Base-by-base conservation (phyloP, 164 flowering plant species). In the Protea cynaroides region DNA sequence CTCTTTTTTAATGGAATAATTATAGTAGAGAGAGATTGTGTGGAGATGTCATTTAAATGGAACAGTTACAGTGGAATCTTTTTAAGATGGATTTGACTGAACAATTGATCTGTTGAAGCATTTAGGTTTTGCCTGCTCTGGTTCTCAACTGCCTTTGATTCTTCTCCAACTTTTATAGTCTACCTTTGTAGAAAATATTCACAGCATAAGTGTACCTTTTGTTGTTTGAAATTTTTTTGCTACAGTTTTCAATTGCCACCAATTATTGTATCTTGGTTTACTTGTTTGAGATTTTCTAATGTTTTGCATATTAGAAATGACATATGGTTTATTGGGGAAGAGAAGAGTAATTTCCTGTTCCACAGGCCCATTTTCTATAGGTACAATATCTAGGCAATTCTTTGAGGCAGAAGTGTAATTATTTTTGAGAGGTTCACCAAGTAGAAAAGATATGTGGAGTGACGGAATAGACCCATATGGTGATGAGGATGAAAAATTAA, bases 401-500 rank as follows among this genome's bases (percentile, higher is more conserved):
- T 54, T 74, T 62, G 63, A 58, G 23, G 65, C 69, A 21, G 61
- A 61, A 59, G 64, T 17, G 62, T 69, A 8, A 37, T 59, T 71
- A 46, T 34, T 77, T 51, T 25, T 65, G 11, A 77, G 54, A 62
- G 90, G 75, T 56, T 84, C 78, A 37, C 96, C 97, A 49, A 91
- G 85, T 71, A 94, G 84, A 74, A 91, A 88, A 46, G 99, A 89
- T 66, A 94, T 78, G 38, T 64, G 92, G 67, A 47, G 74, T 53
- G 92, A 66, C 65, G 88, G 84, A 71, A 94, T 88, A 69, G 86
- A 66, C 11, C 99, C 99, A 78, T 86, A 94, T 37, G 96, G 84
- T 23, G 96, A 85, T 6, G 96, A 81, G 25, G 99, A 88, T 46
- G 90, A 79, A 72, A 91, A 94, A 10, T 74, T 79, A 53, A 94